Evolutionary conservation across 257 asterid genomes (phyloP).

Genomic region (Striga asiatica): DNA sequence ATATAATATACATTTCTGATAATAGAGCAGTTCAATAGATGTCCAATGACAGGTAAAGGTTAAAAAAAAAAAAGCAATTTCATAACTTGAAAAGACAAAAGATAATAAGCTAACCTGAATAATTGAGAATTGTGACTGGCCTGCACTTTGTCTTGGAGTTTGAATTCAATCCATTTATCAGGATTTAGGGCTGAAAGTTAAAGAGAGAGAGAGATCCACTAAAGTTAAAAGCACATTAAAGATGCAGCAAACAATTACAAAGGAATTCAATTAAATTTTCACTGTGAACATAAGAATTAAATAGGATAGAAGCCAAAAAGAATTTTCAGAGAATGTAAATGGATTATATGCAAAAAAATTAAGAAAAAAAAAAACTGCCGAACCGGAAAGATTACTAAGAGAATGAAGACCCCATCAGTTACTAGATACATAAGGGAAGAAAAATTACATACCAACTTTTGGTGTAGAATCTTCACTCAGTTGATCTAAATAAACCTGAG

Average conservation of each 20-base stretch:
- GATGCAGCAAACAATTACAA: too few species aligned
- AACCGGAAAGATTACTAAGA: background rate
- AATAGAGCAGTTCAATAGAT: conserved; percentile 3
- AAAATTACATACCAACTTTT: conserved; percentile 42
- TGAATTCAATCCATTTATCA: conserved; percentile 78
- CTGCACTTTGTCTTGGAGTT: conserved; percentile 82
- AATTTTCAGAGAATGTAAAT: background rate
- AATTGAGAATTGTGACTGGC: conserved; percentile 88
- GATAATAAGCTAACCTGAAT: conserved; percentile 50
- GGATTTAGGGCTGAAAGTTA: conserved; percentile 80
- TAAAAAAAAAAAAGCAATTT: conserved; percentile 1
- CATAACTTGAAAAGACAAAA: conserved; percentile 6
- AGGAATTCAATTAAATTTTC: too few species aligned
- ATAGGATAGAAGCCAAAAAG: background rate
- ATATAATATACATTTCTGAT: background rate
- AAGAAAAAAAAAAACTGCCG: too few species aligned
- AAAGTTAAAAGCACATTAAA: background rate
- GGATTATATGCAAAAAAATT: conserved; percentile 6
- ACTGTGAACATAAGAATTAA: too few species aligned
- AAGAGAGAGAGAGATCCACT: conserved; percentile 15
- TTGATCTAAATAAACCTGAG: conserved; percentile 61
- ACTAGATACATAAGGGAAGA: conserved; percentile 5
- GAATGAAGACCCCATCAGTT: background rate
- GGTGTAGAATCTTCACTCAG: conserved; percentile 43
- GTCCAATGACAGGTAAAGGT: conserved; percentile 1